Conservation (phyloP, 1,139 yeast species). For the Yamadazyma epiphylla region DNA sequence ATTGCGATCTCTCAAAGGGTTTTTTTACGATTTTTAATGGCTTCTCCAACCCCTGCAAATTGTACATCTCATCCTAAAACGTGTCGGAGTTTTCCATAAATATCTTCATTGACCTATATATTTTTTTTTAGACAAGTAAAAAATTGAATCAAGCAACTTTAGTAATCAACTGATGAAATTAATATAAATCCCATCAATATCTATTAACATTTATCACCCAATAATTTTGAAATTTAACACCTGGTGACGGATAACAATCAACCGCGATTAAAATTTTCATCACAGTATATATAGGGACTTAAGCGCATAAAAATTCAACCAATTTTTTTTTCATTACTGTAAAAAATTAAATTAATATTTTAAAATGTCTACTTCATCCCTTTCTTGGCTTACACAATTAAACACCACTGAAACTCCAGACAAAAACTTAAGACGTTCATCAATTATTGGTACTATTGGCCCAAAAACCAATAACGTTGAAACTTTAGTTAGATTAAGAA, state of each 20-base stretch:
- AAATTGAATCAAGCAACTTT: too few relatives aligned
- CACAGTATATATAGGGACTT: background rate
- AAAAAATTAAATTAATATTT: background rate
- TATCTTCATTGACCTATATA: too few relatives aligned
- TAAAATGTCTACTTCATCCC: conserved; percentile 29
- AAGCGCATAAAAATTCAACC: background rate
- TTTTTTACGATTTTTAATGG: too few relatives aligned
- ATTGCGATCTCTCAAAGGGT: too few relatives aligned
- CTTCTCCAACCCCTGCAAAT: too few relatives aligned
- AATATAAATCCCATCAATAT: too few relatives aligned
- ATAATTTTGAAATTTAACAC: background rate
- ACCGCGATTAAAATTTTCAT: conserved; percentile 7
- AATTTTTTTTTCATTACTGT: too few relatives aligned
- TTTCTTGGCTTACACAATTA: conserved; percentile 78
- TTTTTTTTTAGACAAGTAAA: too few relatives aligned
- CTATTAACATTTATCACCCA: too few relatives aligned
- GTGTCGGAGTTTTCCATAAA: too few relatives aligned
- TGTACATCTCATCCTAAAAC: too few relatives aligned
- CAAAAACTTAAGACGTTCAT: conserved; percentile 85
- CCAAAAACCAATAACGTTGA: conserved; percentile 95
- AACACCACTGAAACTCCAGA: conserved; percentile 78
- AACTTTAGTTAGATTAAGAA: conserved; percentile 80
- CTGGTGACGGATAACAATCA: conserved; percentile 12
- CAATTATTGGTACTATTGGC: conserved; percentile 97
- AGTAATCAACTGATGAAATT: too few relatives aligned